Evolutionary conservation across 345 rosid species (phyloP), one percentile per base, ranked within the genome.

Genomic region (Melaleuca quinquenervia): DNA sequence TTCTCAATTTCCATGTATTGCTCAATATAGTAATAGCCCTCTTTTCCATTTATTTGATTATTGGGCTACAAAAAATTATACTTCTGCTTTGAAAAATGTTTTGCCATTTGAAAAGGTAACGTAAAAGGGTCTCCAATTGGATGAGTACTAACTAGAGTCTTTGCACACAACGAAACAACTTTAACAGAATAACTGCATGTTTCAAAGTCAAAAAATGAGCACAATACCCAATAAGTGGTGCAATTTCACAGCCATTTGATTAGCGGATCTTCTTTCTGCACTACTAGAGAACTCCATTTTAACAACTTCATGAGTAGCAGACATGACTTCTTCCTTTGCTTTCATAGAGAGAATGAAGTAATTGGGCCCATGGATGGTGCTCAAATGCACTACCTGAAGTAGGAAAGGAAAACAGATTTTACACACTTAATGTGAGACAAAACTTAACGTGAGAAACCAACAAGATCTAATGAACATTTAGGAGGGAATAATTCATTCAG

Each of bases 241-340:
- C 91, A 97, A 86, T 87, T 92, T 93, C 92, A 93, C 88, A 60
- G 95, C 92, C 86, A 97, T 90, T 85, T 95, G 97, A 89, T 91
- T 89, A 83, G 94, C 87, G 8, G 94, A 90, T 92, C 94, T 94
- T 90, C 91, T 89, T 83, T 97, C 98, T 1, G 92, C 90, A 54
- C 93, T 93, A 87, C 90, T 93, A 44, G 95, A 91, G 86, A 93
- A 93, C 80, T 92, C 96, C 93, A 91, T 91, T 87, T 92, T 94
- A 78, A 88, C 90, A 89, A 94, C 94, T 89, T 95, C 95, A 85
- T 97, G 96, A 89, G 93, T 85, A 29, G 98, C 98, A 91, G 92
- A 91, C 88, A 95, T 88, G 83, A 95, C 85, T 84, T 92, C 94
- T 86, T 91, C 90, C 88, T 94, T 93, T 88, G 89, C 92, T 85